These are phyloP conservation scores for Chloromonas sp. DNA, from an alignment of 163 green algal species.

Conservation along the genomic window DNA sequence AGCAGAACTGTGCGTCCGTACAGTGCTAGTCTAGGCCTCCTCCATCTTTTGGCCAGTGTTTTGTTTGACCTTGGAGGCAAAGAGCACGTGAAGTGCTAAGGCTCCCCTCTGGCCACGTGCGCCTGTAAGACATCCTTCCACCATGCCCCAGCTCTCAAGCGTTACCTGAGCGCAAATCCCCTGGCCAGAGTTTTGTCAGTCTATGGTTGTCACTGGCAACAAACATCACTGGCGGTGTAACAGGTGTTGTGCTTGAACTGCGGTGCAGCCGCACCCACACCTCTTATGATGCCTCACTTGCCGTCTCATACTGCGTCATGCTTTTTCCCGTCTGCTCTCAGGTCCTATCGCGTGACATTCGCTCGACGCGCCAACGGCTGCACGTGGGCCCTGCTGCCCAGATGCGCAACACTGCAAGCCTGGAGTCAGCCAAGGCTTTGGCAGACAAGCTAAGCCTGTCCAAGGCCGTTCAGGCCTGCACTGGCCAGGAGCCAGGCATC, in stretches of 20 bases:
- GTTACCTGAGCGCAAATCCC: no score
- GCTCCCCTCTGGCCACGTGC: no score
- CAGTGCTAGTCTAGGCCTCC: no score
- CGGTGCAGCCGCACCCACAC: not conserved
- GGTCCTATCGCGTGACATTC: slow-evolving; percentile 65
- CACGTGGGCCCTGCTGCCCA: not conserved
- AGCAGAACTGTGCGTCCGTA: no score
- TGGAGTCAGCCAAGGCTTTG: not conserved
- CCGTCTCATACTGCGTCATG: not conserved
- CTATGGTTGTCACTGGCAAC: no score
- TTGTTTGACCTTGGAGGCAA: no score
- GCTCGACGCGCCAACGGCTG: slow-evolving; percentile 11
- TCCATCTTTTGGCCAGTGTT: no score
- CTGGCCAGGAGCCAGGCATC: not conserved
- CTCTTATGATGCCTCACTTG: not conserved
- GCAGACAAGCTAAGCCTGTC: not conserved
- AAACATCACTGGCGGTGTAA: not conserved
- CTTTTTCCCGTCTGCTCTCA: slow-evolving; percentile 3
- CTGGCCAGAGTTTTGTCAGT: no score
- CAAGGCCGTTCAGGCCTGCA: no score
- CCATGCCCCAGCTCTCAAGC: no score
- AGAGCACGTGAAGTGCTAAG: no score
- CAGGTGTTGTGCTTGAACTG: not conserved
- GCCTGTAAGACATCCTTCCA: no score
- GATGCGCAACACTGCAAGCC: not conserved